A percentile compares a stretch with the other conserved stretches of the same genome.
These are phyloP conservation scores for Rehmannia glutinosa DNA, from an alignment of 257 asterid species.

Conservation along the genomic window DNA sequence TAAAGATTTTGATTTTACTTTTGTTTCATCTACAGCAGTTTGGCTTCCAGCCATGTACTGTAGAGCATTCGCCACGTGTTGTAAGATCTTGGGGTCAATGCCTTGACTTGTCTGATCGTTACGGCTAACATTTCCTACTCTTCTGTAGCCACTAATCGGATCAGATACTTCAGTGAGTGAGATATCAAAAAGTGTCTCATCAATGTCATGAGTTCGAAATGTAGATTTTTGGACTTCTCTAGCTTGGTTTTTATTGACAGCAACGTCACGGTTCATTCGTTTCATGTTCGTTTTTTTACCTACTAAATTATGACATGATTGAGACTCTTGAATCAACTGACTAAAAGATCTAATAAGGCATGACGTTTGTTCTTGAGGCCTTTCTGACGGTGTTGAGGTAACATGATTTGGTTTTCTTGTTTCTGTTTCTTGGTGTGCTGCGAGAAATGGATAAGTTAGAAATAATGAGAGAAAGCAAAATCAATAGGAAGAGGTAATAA, in stretches of 20 bases:
- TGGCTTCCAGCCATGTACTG: neutral
- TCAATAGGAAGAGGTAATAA: neutral
- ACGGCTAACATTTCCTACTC: neutral
- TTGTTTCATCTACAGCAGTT: neutral
- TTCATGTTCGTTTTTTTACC: neutral
- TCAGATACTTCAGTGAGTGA: neutral
- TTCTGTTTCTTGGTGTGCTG: neutral
- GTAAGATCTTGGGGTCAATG: conserved; percentile 12
- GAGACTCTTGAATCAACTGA: neutral
- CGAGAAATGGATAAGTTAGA: neutral
- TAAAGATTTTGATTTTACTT: neutral
- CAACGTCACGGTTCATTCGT: neutral
- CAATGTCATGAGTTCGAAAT: neutral
- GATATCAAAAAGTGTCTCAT: neutral
- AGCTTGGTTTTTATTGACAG: neutral
- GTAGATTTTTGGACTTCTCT: neutral
- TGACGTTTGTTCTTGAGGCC: neutral
- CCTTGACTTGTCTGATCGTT: too few species aligned
- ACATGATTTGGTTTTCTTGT: neutral
- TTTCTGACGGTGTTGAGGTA: neutral
- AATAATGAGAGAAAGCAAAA: neutral
- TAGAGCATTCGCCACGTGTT: conserved; percentile 20
- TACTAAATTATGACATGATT: neutral
- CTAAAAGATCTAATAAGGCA: neutral
- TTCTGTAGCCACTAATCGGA: neutral